Conservation (phyloP, 2,329 filamentous ascomycete species). For the Stagonosporopsis rhizophila region DNA sequence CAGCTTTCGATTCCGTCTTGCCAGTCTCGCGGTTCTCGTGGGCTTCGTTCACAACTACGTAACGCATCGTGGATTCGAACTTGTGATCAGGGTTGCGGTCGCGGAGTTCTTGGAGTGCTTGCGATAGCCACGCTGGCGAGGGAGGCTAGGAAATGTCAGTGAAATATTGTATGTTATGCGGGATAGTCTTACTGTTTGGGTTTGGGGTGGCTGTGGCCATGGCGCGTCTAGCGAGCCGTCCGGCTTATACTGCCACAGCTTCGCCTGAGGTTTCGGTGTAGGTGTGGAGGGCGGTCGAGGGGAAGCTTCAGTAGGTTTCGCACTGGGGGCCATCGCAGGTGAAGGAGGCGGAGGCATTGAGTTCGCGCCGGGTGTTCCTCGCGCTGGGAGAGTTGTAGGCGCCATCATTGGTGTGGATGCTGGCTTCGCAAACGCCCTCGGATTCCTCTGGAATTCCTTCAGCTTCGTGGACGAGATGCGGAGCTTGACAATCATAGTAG, state of each 20-base stretch:
- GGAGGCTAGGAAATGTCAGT: conserved; percentile 67
- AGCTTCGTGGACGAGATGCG: conserved; percentile 76
- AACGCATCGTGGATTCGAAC: conserved; percentile 92
- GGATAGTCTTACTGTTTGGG: conserved; percentile 65
- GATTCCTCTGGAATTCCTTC: conserved; percentile 67
- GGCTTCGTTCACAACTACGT: conserved; percentile 75
- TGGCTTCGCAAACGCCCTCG: conserved; percentile 53
- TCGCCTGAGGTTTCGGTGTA: conserved; percentile 41
- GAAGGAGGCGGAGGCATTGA: conserved; percentile 65
- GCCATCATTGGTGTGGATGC: conserved; percentile 55
- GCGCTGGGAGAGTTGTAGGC: conserved; percentile 56
- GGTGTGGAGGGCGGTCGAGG: conserved; percentile 47
- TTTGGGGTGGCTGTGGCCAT: conserved; percentile 65
- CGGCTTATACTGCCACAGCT: conserved; percentile 46
- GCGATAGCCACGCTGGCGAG: conserved; percentile 83
- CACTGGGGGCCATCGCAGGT: conserved; percentile 50
- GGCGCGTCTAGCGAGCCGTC: conserved; percentile 70
- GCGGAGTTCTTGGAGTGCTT: conserved; percentile 75
- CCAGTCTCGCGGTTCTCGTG: conserved; percentile 61
- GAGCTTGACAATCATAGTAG: conserved; percentile 72
- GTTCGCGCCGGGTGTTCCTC: conserved; percentile 59
- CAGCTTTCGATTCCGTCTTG: conserved; percentile 54
- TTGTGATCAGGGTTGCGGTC: conserved; percentile 76
- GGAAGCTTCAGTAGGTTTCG: conserved; percentile 42
- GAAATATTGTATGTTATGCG: not conserved